A percentile compares a stretch with the other conserved stretches of the same genome.
Evolutionary conservation across 2,329 filamentous ascomycete species (phyloP).

Genomic region (Penicillium digitatum): DNA sequence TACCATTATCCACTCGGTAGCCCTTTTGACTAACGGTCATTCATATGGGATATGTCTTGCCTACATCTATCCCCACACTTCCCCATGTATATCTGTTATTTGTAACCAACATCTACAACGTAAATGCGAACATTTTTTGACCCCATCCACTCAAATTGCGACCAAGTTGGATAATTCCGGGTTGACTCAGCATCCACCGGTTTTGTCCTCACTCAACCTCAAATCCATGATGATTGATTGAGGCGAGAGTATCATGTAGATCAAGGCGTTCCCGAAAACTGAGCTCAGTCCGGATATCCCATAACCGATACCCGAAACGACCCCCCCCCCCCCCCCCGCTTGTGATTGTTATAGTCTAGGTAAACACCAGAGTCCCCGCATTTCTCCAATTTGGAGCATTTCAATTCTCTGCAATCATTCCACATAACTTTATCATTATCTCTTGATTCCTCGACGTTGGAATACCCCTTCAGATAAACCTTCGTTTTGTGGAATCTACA

Average conservation of each 20-base stretch:
- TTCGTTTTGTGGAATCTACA: neutral
- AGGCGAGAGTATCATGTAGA: neutral
- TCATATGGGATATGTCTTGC: neutral
- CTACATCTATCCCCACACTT: neutral
- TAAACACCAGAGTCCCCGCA: slow-evolving; percentile 17
- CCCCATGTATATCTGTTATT: neutral
- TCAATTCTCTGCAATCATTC: neutral
- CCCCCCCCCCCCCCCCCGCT: slow-evolving; percentile 8
- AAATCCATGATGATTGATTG: neutral
- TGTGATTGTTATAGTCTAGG: slow-evolving; percentile 20
- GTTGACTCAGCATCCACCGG: neutral
- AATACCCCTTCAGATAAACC: neutral
- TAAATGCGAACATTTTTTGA: neutral
- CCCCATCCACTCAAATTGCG: neutral
- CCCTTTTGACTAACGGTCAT: neutral
- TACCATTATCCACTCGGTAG: slow-evolving; percentile 14
- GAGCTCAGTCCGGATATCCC: neutral
- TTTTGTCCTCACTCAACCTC: neutral
- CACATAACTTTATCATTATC: neutral
- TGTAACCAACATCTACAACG: no score
- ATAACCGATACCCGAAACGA: slow-evolving; percentile 4
- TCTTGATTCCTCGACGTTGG: neutral
- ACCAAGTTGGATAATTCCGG: neutral
- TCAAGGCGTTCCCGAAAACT: neutral
- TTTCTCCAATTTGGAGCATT: slow-evolving; percentile 16